Evolutionary conservation across 148 eudicot species (phyloP).

Genomic region (Gaultheria prostrata): DNA sequence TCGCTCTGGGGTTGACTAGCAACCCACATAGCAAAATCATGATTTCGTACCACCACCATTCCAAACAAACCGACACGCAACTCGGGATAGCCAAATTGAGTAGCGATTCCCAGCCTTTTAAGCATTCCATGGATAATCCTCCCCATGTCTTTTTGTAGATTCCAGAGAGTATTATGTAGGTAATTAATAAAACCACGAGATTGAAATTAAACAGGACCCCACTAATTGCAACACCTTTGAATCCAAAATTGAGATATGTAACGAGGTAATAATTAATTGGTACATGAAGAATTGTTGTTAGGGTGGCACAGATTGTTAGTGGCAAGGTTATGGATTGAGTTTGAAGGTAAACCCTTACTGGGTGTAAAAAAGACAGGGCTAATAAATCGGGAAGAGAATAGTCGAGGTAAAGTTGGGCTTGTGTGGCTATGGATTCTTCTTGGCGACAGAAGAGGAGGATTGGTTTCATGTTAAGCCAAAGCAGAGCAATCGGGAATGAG

Average conservation of each 20-base stretch:
- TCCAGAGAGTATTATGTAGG: slow-evolving; percentile 27
- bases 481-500: slow-evolving; percentile 41
- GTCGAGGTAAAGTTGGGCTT: slow-evolving; percentile 40
- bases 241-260: slow-evolving; percentile 25
- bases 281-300: slow-evolving; percentile 40
- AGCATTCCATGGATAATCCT: slow-evolving; percentile 15
- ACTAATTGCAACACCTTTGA: slow-evolving; percentile 44
- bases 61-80: slow-evolving; percentile 72
- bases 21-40: slow-evolving; percentile 72
- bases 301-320: slow-evolving; percentile 36
- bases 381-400: slow-evolving; percentile 54
- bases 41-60: slow-evolving; percentile 96
- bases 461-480: slow-evolving; percentile 50
- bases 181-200: slow-evolving; percentile 26
- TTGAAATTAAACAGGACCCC: slow-evolving; percentile 36
- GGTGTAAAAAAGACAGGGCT: slow-evolving; percentile 46
- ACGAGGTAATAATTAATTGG: slow-evolving; percentile 47
- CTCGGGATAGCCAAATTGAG: slow-evolving; percentile 53
- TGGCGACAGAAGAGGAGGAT: slow-evolving; percentile 42
- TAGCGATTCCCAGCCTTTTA: slow-evolving; percentile 23
- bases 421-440: slow-evolving; percentile 33
- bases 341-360: slow-evolving; percentile 52
- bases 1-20: slow-evolving; percentile 17
- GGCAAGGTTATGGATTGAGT: slow-evolving; percentile 55
- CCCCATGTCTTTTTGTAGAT: slow-evolving; percentile 26